Base-by-base conservation (phyloP, 78 protist genomes). In the Emiliania huxleyi region DNA sequence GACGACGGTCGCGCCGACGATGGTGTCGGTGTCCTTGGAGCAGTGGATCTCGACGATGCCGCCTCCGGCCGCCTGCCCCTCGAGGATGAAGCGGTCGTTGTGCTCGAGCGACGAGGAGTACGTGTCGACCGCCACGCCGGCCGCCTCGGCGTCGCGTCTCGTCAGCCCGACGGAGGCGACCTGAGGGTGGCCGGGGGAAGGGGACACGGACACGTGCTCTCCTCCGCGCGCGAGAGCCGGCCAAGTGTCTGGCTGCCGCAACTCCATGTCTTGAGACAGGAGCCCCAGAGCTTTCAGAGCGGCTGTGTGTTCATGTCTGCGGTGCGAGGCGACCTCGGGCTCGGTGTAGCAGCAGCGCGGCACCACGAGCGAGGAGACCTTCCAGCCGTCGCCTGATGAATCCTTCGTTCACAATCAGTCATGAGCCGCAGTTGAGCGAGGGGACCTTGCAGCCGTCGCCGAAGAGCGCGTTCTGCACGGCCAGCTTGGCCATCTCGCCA, bases 161-260 rank as follows among this genome's bases (percentile, higher is more conserved):
- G 73, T 35, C 44, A 37, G 52, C 26, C 33, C 73, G 56, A 85
- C 38, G 29, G 15, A 43, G n/a, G n/a, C n/a, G n/a, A n/a, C n/a
- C n/a, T n/a, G 85, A 40, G 1, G 85, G 6, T 40, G 6, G 85
- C 23, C 37, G 85, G 43, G 85, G 85, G 43, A 33, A 33, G 43
- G 85, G 85, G 85, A 2, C n/a, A n/a, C n/a, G n/a, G n/a, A n/a
- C n/a, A 56, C 95, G 90, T 93, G 94, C 62, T 1, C 29, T 0
- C 96, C 96, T 12, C 93, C 96, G 84, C 94, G 96, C 38, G 96
- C n/a, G n/a, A n/a, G n/a, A n/a, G n/a, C n/a, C n/a, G n/a, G n/a
- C n/a, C n/a, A n/a, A n/a, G n/a, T n/a, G n/a, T n/a, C n/a, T n/a
- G n/a, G n/a, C n/a, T n/a, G n/a, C n/a, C n/a, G n/a, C n/a, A n/a